These are phyloP conservation scores for Omphalea diandra DNA, from an alignment of 441 rosid species.

Conservation along the genomic window DNA sequence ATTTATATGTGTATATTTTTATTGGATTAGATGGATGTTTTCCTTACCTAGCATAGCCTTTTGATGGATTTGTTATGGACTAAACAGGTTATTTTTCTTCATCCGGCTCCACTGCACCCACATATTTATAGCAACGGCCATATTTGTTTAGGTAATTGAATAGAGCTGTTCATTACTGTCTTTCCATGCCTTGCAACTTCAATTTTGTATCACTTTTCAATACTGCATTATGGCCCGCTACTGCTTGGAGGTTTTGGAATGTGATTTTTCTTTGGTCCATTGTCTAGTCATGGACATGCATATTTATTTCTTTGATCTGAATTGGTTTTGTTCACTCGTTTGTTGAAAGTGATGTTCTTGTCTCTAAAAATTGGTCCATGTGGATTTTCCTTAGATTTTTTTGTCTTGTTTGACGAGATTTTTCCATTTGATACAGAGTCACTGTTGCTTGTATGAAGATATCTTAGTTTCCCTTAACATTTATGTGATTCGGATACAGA, in stretches of 20 bases:
- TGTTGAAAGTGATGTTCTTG: conserved; percentile 19
- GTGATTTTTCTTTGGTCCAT: neutral
- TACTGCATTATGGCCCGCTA: conserved; percentile 15
- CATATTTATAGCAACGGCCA: conserved; percentile 98
- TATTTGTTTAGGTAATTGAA: conserved; percentile 90
- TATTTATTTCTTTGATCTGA: conserved; percentile 18
- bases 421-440: conserved; percentile 1
- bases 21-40: neutral
- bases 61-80: conserved; percentile 4
- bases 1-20: neutral
- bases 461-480: neutral
- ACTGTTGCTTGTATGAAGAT: neutral
- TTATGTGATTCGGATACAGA: neutral
- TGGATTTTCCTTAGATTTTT: neutral
- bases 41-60: neutral
- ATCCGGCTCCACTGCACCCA: conserved; percentile 95
- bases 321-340: conserved; percentile 12
- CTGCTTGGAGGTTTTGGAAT: conserved; percentile 9
- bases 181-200: neutral
- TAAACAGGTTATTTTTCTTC: conserved; percentile 83
- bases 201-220: neutral
- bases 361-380: neutral
- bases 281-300: neutral
- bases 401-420: neutral
- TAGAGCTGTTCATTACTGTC: neutral